Percentiles rank a stretch among this genome's conserved stretches.
These are phyloP conservation scores for Madurella fahalii DNA, from an alignment of 2,329 filamentous ascomycete species.

Conservation along the genomic window DNA sequence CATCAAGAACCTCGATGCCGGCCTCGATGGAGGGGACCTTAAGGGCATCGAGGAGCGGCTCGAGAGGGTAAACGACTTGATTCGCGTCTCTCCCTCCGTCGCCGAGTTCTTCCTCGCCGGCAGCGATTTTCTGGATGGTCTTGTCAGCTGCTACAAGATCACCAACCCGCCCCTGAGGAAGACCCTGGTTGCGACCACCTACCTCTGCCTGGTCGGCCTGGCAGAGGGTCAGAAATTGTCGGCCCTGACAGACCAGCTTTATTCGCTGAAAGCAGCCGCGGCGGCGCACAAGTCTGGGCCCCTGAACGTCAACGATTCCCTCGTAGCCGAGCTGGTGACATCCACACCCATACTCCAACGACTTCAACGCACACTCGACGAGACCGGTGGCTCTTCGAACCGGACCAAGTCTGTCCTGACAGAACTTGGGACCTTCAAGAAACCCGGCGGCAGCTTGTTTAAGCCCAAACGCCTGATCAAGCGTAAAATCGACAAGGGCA, in stretches of 20 bases:
- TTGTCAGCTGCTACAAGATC: conserved; percentile 62
- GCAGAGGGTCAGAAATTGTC: conserved; percentile 66
- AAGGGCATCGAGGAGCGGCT: conserved; percentile 52
- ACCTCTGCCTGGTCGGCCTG: conserved; percentile 69
- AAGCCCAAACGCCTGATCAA: conserved; percentile 47
- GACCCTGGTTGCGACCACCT: conserved; percentile 66
- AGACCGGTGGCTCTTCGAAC: conserved; percentile 45
- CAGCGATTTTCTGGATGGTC: conserved; percentile 79
- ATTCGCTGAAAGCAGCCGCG: conserved; percentile 69
- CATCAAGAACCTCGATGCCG: conserved; percentile 59
- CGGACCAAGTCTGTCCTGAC: conserved; percentile 58
- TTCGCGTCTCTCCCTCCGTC: conserved; percentile 56
- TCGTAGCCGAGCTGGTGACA: conserved; percentile 79
- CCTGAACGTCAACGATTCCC: conserved; percentile 58
- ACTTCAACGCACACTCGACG: conserved; percentile 52
- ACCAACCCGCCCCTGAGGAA: conserved; percentile 61
- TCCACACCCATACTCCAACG: conserved; percentile 70
- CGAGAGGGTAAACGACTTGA: conserved; percentile 57
- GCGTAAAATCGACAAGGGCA: conserved; percentile 63
- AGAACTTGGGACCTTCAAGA: conserved; percentile 57
- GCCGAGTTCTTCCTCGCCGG: conserved; percentile 70
- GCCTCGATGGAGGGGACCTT: conserved; percentile 49
- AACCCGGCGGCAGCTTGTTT: conserved; percentile 46
- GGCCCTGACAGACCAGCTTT: conserved; percentile 76
- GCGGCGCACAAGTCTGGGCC: conserved; percentile 58